Base-by-base conservation (phyloP, 768 basidiomycete species). In the Rhodosporidiobolus odoratus region DNA sequence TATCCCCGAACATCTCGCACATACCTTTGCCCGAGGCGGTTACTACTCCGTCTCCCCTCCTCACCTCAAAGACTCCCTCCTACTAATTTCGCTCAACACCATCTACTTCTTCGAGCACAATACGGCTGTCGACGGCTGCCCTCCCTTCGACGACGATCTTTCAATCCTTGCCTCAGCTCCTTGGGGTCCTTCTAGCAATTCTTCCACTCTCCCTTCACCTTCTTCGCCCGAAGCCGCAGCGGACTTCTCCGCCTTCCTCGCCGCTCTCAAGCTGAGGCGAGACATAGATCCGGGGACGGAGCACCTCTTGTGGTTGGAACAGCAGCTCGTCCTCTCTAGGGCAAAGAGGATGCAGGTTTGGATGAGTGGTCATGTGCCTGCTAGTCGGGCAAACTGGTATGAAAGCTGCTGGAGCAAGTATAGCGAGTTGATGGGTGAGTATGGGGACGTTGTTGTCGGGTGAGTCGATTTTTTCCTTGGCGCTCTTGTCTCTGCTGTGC, bases 301-400 rank as follows among this genome's bases (percentile, higher is more conserved):
- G 34, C 83, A 96, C 77, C 83, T 94, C 74, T 89, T 91, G 79
- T 96, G 92, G 92, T 83, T 96, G 19, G 90, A 91, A 69, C 90
- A 90, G 4, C 91, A 92, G 79, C 82, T 96, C 27, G 80, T 85
- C 58, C 80, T 79, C 65, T 92, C 87, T 78, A 83, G 89, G 68
- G 79, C 84, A 6, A 82, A 88, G 65, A 85, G 85, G 43, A 88
- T 92, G 86, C 87, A 91, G 81, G 84, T 81, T 32, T 81, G 78
- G 78, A 72, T 82, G 62, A 79, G 78, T 19, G 92, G 92, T 0
- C 92, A 96, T 81, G 88, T 96, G 40, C 91, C 92, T 13, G 91
- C 92, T 7, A 87, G 88, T 16, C 82, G 85, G 61, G 85, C 85
- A 15, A 89, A 88, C 78, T 94, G 89, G 79, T 92, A 88, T 63